Base-by-base conservation (phyloP, 352 stramenopile genomes). In the Nothophytophthora sp. region DNA sequence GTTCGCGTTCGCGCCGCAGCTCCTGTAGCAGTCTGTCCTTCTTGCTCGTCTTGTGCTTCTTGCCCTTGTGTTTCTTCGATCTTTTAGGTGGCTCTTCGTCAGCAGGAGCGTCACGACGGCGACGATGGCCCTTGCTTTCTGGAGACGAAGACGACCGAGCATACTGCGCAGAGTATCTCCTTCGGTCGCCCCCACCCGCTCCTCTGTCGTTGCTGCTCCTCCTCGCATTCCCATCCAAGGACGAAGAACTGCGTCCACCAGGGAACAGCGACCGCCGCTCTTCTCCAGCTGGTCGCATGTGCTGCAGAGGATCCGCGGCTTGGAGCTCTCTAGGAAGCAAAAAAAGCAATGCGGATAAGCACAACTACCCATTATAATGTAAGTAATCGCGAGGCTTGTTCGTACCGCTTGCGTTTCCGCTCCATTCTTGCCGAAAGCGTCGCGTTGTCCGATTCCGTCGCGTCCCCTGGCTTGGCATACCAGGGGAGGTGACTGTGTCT, bases 1-100 rank as follows among this genome's bases (percentile, higher is more conserved):
- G 58, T n/a, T 72, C 29, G 16, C 71, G 70, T 48, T 82, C 76
- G 29, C 60, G 63, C 8, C 73, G 70, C 18, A 87, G 51, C 23
- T 79, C 60, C 7, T 68, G 19, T 15, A 79, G 18, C 34, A 71
- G 5, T 13, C 24, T 32, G 9, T 65, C 34, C 29, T 63, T 66
- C 9, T 51, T 66, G 40, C 23, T 57, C 0, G 13, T 27, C 3
- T 60, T 66, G 16, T 74, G 63, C 23, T 55, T 61, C 9, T 54
- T 9, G n/a, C n/a, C n/a, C n/a, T n/a, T n/a, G n/a, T n/a, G n/a
- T 24, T 50, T 60, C 30, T 59, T 55, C 22, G 24, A 60, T 16
- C 13, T 32, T 28, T 62, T 47, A 3, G n/a, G n/a, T n/a, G n/a
- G n/a, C n/a, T 52, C 33, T 4, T 46, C 15, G 29, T 47, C 40